Conservation (phyloP, 2,329 filamentous ascomycete species). For the Teratosphaeriaceae sp. region DNA sequence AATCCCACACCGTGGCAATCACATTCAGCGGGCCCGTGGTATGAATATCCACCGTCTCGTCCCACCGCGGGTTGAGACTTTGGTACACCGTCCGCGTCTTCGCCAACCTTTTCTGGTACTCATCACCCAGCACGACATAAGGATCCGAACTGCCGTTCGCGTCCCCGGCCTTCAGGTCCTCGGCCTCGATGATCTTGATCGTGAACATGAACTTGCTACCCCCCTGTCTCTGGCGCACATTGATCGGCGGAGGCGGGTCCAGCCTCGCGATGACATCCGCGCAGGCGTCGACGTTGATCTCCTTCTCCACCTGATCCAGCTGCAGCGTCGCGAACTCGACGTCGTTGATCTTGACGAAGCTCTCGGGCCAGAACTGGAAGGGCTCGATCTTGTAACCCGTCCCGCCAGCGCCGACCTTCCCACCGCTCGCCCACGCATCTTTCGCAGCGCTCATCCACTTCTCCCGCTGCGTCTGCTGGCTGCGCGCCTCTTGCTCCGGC, state of each 20-base stretch:
- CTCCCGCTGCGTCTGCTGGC: conserved; percentile 76
- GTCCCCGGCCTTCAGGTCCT: conserved; percentile 97
- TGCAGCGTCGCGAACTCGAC: conserved; percentile 91
- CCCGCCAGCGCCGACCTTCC: conserved; percentile 74
- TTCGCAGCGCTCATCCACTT: conserved; percentile 90
- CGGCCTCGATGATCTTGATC: conserved; percentile 96
- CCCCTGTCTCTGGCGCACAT: conserved; percentile 44
- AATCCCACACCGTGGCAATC: conserved; percentile 97
- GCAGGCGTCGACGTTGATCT: conserved; percentile 87
- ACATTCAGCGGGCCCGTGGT: conserved; percentile 87
- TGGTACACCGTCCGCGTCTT: conserved; percentile 90
- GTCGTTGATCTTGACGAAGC: conserved; percentile 96
- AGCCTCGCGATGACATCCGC: conserved; percentile 71
- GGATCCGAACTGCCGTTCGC: conserved; percentile 91
- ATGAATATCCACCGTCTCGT: conserved; percentile 93
- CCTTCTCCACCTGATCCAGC: conserved; percentile 80
- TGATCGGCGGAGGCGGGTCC: conserved; percentile 63
- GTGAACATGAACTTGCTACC: conserved; percentile 93
- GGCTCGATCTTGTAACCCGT: conserved; percentile 89
- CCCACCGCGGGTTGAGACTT: conserved; percentile 91
- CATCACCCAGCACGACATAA: conserved; percentile 93
- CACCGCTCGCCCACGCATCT: conserved; percentile 66
- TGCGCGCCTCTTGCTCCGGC: conserved; percentile 74
- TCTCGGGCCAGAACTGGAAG: conserved; percentile 94
- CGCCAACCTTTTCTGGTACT: conserved; percentile 92